Evolutionary conservation across 768 basidiomycete species (phyloP), one percentile per base, ranked within the genome.

Genomic region (Tulasnella sp.): DNA sequence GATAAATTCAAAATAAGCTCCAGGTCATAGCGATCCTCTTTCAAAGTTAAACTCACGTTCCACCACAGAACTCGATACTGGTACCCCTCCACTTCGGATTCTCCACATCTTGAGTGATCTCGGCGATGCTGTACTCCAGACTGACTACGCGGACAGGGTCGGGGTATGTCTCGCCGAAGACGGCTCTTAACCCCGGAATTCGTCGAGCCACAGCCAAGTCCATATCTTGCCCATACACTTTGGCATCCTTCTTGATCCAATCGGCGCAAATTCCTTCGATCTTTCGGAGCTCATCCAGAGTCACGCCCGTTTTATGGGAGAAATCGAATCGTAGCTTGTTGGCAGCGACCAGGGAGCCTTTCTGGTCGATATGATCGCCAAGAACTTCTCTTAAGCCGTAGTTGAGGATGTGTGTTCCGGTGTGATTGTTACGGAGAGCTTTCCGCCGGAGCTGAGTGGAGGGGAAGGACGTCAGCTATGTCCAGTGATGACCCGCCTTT

Each of bases 311-410:
- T 85, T 98, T 98, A 87, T 99, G 98, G 24, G 95, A 97, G 86
- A 99, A 99, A 85, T 99, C 98, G 86, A 99, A 99, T 24, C 98
- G 95, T 36, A 99, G 90, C 85, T 98, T 98, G 34, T 92, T 91
- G 0, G 96, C 95, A 1, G 98, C 96, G 81, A 99, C 98, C 71
- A 99, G 91, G 4, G 98, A 99, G 42, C 98, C 98, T 84, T 94
- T 98, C 85, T 99, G 98, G 85, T 99, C 98, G 80, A 99, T 93
- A 83, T 99, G 98, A 84, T 98, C 96, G 36, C 98, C 98, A 16
- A 99, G 91, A 16, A 95, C 90, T 84, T 99, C 98, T 46, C 98
- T 93, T 3, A 99, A 90, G 76, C 88, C 90, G 83, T 89, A 99
- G 87, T 99, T 99, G 82, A 99, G 93, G 82, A 99, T 98, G 84